Conservation (phyloP, 306 rosid genomes). For the Crotalaria pallida region DNA sequence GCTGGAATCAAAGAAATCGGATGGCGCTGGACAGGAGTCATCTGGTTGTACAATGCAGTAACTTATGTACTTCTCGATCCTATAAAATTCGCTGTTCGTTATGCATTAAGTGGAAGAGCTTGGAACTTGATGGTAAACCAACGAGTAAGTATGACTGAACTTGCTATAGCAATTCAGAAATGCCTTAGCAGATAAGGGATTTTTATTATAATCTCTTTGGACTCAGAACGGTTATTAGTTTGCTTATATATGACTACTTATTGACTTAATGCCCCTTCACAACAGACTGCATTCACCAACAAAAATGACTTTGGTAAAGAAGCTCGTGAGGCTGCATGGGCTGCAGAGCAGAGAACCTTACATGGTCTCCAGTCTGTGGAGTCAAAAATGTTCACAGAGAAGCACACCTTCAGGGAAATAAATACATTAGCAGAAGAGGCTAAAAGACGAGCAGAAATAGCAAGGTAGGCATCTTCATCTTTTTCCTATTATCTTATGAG, state of each 20-base stretch:
- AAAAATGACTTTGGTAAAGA: conserved; percentile 66
- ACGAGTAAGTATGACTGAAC: conserved; percentile 42
- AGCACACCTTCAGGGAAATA: conserved; percentile 48
- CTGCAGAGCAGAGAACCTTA: conserved; percentile 65
- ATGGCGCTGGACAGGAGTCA: conserved; percentile 66
- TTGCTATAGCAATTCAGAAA: background rate
- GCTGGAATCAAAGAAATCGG: conserved; percentile 51
- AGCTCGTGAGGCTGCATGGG: conserved; percentile 71
- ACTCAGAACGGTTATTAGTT: background rate
- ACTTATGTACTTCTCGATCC: conserved; percentile 65
- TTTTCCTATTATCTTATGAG: background rate
- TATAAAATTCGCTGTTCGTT: conserved; percentile 63
- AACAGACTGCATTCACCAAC: conserved; percentile 70
- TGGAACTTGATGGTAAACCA: conserved; percentile 63
- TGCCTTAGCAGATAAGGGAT: background rate
- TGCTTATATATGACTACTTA: background rate
- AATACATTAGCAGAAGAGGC: conserved; percentile 76
- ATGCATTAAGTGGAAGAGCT: conserved; percentile 61
- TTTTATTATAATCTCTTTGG: background rate
- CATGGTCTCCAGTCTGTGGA: conserved; percentile 52
- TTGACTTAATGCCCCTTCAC: conserved; percentile 12
- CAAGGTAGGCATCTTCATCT: conserved; percentile 41
- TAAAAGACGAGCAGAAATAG: conserved; percentile 65
- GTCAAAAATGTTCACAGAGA: conserved; percentile 39
- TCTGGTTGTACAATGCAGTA: conserved; percentile 50